Conservation (phyloP, 2,329 filamentous ascomycete species). For the Didymella segeticola region DNA sequence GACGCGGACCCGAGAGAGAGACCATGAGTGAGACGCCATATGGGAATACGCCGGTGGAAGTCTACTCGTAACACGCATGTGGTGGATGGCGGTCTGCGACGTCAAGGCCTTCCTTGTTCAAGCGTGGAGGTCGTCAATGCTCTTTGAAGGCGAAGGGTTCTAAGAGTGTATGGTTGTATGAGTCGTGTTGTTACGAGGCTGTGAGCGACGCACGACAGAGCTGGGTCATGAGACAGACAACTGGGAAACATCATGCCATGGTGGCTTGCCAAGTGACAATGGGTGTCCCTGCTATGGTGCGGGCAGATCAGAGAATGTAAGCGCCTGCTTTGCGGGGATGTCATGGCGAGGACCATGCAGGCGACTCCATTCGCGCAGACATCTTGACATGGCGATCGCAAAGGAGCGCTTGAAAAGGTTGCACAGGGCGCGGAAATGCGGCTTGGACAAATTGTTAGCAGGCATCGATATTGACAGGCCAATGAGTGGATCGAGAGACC, state of each 20-base stretch:
- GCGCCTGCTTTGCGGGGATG: conserved; percentile 22
- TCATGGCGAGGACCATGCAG: conserved; percentile 23
- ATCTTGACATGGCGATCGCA: conserved; percentile 5
- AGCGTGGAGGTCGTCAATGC: conserved; percentile 11
- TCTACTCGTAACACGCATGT: conserved; percentile 24
- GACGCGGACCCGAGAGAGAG: conserved; percentile 21
- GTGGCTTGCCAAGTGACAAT: conserved; percentile 26
- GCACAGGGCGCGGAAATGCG: conserved; percentile 2
- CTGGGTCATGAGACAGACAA: conserved; percentile 26
- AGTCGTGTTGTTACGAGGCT: conserved; percentile 10
- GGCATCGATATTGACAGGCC: neutral
- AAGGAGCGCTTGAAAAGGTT: conserved; percentile 1
- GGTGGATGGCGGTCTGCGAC: conserved; percentile 23
- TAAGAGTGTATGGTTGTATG: conserved; percentile 15
- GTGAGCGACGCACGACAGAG: conserved; percentile 7
- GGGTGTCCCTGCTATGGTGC: conserved; percentile 18
- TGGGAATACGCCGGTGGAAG: conserved; percentile 16
- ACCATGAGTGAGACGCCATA: conserved; percentile 24
- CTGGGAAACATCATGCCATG: conserved; percentile 18
- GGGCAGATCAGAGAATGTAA: conserved; percentile 33
- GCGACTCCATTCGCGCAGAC: conserved; percentile 14
- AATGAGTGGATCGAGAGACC: conserved; percentile 2
- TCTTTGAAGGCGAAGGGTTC: conserved; percentile 23
- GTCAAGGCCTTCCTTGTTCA: conserved; percentile 25
- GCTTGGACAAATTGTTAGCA: neutral